Evolutionary conservation across 163 green algal species (phyloP), one percentile per base, ranked within the genome.

Genomic region (Chloroidium sp.): DNA sequence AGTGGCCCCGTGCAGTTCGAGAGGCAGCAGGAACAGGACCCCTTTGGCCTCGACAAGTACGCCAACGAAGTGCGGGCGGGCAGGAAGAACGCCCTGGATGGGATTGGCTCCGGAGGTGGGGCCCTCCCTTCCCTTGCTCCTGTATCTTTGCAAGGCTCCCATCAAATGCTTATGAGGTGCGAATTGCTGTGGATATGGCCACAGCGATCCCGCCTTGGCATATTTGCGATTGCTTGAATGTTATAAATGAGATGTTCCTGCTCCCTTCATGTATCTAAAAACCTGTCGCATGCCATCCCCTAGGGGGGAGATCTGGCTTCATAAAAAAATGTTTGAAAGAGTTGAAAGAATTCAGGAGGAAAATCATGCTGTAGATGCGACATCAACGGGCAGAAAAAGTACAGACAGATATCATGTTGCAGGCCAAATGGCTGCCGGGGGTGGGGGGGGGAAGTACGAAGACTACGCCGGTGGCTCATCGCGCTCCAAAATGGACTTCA

Each of bases 31-130:
- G 95, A 98, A 86, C 94, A 90, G 1, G 96, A 99, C 89, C 94
- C 94, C 1, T 99, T 99, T 86, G 96, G 96, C 6, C 88, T 99
- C 84, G 96, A 98, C 80, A 84, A 94, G 80, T 96, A 98, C 84
- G 83, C 98, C 12, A 86, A 80, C 6, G 88, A 97, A 57, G 93
- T 97, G 69, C 61, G 57, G 75, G 67, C 68, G 2, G 82, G 84
- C 4, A 82, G 84, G 72, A 77, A 84, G 36, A 78, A 77, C 58
- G 83, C 83, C 0, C 81, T 88, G 78, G 86, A 86, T n/a, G 62
- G 79, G 72, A 85, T 86, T 78, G 83, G 83, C 36, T 62, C 64
- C 10, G 83, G 83, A 1, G 83, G 64, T 72, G 64, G 36, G 36
- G 36, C 64, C 6, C 64, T 72, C 64, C 64, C 64, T 72, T 72